A percentile compares a stretch with the other conserved stretches of the same genome.
phyloP scores from a whole-genome alignment of 371 early-diverging fungal species.

The Saksenaea vasiformis region DNA sequence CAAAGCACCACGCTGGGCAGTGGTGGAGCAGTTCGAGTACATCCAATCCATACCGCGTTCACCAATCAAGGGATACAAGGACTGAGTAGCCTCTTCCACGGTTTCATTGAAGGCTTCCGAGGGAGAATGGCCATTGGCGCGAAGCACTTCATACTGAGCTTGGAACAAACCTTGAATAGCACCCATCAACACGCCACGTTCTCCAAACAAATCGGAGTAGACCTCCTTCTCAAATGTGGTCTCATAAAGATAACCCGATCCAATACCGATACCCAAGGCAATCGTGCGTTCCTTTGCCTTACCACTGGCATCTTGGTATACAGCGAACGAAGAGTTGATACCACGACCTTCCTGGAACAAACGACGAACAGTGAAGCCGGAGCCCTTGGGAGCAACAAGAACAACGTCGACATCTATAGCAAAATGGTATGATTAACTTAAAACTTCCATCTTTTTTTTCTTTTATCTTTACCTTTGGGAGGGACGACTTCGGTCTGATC shows the following conservation, averaged over 20 bases:
- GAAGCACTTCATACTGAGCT: constrained; percentile 96
- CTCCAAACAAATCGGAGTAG: constrained; percentile 95
- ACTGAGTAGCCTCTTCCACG: constrained; percentile 98
- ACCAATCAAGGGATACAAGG: constrained; percentile 95
- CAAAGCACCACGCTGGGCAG: constrained; percentile 94
- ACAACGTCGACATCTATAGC: constrained; percentile 87
- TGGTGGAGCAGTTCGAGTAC: constrained; percentile 96
- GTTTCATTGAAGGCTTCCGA: constrained; percentile 99
- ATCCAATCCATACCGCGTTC: constrained; percentile 98
- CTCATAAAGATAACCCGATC: constrained; percentile 96
- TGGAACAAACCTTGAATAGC: constrained; percentile 96
- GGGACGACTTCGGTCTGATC: constrained; percentile 91
- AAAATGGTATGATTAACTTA: not conserved
- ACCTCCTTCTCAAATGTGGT: constrained; percentile 97
- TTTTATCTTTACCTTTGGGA: constrained; percentile 60
- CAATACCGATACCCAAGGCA: constrained; percentile 94
- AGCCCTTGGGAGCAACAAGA: constrained; percentile 95
- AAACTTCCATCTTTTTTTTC: not conserved
- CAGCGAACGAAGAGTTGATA: constrained; percentile 96
- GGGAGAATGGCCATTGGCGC: constrained; percentile 93
- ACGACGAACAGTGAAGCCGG: constrained; percentile 95
- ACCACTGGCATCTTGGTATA: constrained; percentile 92
- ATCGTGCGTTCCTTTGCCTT: constrained; percentile 92
- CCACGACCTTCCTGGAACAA: constrained; percentile 97
- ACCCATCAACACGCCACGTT: constrained; percentile 98